Evolutionary conservation across 306 rosid genomes (phyloP).

Genomic region (Cercis canadensis): DNA sequence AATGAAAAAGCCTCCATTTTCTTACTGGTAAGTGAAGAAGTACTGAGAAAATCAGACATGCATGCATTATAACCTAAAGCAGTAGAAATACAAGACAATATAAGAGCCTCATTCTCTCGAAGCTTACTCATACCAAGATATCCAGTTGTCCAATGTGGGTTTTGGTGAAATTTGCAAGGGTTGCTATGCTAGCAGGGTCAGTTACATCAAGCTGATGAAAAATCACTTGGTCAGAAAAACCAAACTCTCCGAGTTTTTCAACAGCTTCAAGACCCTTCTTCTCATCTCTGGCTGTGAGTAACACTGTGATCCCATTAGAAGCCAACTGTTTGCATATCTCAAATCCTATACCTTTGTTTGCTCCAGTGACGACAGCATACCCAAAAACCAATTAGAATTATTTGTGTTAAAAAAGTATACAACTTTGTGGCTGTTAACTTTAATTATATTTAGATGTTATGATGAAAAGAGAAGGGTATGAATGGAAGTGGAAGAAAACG

Average conservation of each 20-base stretch:
- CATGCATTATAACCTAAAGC: too few species aligned
- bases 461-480: too few species aligned
- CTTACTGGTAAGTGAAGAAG: too few species aligned
- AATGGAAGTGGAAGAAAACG: too few species aligned
- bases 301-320: slow-evolving; percentile 33
- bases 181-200: slow-evolving; percentile 43
- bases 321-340: slow-evolving; percentile 54
- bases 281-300: slow-evolving; percentile 49
- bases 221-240: slow-evolving; percentile 23
- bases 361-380: slow-evolving; percentile 51
- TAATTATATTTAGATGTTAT: too few species aligned
- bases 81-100: too few species aligned
- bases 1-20: too few species aligned
- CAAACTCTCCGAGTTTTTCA: slow-evolving; percentile 32
- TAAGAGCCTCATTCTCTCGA: too few species aligned
- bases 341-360: slow-evolving; percentile 49
- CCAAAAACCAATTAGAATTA: background rate
- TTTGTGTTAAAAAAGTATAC: too few species aligned
- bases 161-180: slow-evolving; percentile 41
- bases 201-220: slow-evolving; percentile 54
- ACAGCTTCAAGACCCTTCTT: slow-evolving; percentile 42
- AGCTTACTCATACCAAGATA: slow-evolving; percentile 39
- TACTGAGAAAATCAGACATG: too few species aligned
- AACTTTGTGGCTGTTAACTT: too few species aligned
- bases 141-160: slow-evolving; percentile 48